Conservation (phyloP, 1,284 basidiomycete genomes). For the Papiliotrema nemorosa region DNA sequence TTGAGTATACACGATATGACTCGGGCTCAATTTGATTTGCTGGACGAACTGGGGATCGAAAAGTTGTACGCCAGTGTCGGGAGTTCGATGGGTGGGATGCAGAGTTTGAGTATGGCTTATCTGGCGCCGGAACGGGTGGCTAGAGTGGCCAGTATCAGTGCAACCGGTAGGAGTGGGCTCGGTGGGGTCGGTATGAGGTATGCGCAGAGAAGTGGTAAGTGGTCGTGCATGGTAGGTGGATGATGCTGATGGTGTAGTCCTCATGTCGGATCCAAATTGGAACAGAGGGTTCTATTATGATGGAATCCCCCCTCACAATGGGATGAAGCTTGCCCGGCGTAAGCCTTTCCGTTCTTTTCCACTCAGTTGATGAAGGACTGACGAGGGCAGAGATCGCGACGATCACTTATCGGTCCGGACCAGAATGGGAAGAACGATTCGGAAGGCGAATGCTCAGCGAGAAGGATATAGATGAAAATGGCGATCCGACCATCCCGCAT, state of each 20-base stretch:
- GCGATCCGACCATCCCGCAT: slow-evolving; percentile 55
- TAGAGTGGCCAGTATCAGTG: slow-evolving; percentile 88
- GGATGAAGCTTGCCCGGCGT: slow-evolving; percentile 98
- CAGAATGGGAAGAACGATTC: slow-evolving; percentile 98
- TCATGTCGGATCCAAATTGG: slow-evolving; percentile 99
- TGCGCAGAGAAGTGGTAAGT: slow-evolving; percentile 86
- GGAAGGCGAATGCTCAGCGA: slow-evolving; percentile 59
- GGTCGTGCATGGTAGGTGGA: background rate
- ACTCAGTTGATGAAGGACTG: too few relatives aligned
- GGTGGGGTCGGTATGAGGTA: slow-evolving; percentile 92
- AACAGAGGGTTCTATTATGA: slow-evolving; percentile 98
- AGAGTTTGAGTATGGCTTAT: slow-evolving; percentile 92
- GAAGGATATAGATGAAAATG: slow-evolving; percentile 29
- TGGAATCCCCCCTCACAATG: slow-evolving; percentile 86
- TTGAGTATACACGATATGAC: slow-evolving; percentile 95
- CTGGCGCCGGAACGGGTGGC: slow-evolving; percentile 83
- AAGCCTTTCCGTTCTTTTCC: slow-evolving; percentile 46
- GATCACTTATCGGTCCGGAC: slow-evolving; percentile 97
- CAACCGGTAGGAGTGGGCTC: slow-evolving; percentile 85
- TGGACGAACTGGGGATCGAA: slow-evolving; percentile 80
- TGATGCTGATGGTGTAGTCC: slow-evolving; percentile 56
- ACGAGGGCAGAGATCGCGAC: slow-evolving; percentile 95
- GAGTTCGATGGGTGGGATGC: slow-evolving; percentile 96
- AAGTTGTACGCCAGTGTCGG: slow-evolving; percentile 90
- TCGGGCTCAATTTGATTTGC: slow-evolving; percentile 79